Conservation (phyloP, 768 basidiomycete species). For the Pleurotus cornucopiae region DNA sequence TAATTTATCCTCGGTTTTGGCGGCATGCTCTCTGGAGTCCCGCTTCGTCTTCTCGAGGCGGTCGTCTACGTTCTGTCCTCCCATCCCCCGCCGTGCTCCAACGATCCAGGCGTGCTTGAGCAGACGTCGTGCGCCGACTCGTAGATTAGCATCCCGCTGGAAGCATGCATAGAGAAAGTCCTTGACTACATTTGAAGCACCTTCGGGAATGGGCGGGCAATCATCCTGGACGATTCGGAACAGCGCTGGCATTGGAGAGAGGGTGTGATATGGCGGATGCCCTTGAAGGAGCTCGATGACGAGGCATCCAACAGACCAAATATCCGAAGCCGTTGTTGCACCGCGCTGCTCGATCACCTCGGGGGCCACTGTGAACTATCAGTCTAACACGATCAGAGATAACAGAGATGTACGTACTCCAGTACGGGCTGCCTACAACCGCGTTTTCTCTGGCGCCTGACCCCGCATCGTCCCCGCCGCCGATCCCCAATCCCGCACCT, state of each 20-base stretch:
- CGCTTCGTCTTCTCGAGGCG: conserved; percentile 21
- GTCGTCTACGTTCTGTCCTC: conserved; percentile 32
- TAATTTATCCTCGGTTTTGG: conserved; percentile 18
- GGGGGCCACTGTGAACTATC: conserved; percentile 73
- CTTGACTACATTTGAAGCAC: conserved; percentile 90
- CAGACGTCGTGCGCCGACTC: conserved; percentile 91
- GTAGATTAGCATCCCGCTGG: conserved; percentile 94
- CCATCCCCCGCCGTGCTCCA: conserved; percentile 72
- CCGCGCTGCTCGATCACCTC: conserved; percentile 98
- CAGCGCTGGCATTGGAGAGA: conserved; percentile 97
- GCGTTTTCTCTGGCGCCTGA: conserved; percentile 74
- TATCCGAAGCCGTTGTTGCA: conserved; percentile 94
- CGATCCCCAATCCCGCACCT: conserved; percentile 1
- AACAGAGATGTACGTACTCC: conserved; percentile 61
- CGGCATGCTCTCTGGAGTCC: conserved; percentile 29
- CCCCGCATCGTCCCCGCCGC: conserved; percentile 60
- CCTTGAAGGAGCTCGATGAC: conserved; percentile 92
- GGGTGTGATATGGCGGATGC: conserved; percentile 91
- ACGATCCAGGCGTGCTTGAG: conserved; percentile 96
- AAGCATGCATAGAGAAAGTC: conserved; percentile 98
- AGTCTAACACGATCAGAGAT: conserved; percentile 5
- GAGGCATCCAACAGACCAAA: conserved; percentile 93
- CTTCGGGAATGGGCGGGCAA: conserved; percentile 93
- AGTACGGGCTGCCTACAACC: conserved; percentile 97
- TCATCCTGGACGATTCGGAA: conserved; percentile 99